phyloP scores from a whole-genome alignment of 805 yeast genomes.

The Nakazawaea ambrosiae region DNA sequence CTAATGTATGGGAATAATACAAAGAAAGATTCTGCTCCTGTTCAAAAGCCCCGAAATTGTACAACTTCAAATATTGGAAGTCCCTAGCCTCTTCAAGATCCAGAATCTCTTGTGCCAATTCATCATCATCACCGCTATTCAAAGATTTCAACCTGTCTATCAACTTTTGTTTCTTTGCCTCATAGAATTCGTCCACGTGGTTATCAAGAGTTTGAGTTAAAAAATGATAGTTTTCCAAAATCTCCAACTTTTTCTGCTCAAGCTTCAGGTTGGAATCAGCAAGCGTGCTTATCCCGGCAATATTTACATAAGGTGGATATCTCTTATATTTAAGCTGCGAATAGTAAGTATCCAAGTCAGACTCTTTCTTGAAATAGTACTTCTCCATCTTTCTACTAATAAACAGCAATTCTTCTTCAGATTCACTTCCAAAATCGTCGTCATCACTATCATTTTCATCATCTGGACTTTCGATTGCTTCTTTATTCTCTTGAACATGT shows the following conservation, averaged over 20 bases:
- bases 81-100: slow-evolving; percentile 7
- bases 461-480: not conserved
- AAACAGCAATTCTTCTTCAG: slow-evolving; percentile 7
- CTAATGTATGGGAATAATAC: slow-evolving; percentile 4
- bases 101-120: not conserved
- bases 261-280: not conserved
- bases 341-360: slow-evolving; percentile 7
- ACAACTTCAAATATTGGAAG: slow-evolving; percentile 2
- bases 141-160: not conserved
- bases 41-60: not conserved
- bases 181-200: not conserved
- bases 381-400: slow-evolving; percentile 4
- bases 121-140: not conserved
- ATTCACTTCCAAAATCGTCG: slow-evolving; percentile 1
- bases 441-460: not conserved
- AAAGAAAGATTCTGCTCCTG: slow-evolving; percentile 5
- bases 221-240: not conserved
- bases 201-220: not conserved
- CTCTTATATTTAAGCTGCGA: not conserved
- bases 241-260: not conserved
- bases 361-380: slow-evolving; percentile 5
- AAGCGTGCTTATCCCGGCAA: not conserved
- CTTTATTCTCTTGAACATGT: too few relatives aligned
- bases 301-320: not conserved
- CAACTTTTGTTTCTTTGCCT: not conserved